Conservation (phyloP, 805 yeast genomes). For the Saccharomycopsis sp. region DNA sequence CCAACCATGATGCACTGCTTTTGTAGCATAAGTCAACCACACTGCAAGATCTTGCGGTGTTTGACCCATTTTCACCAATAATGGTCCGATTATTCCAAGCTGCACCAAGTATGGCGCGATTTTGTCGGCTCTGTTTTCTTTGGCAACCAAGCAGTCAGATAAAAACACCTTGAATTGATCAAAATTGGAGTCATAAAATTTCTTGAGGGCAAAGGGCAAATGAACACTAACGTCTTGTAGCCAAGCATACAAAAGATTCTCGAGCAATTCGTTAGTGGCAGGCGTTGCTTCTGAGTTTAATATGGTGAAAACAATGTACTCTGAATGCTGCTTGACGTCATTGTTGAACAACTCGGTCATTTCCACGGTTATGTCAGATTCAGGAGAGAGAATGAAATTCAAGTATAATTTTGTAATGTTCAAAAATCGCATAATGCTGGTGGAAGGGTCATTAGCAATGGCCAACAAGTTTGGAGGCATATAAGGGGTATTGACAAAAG, state of each 20-base stretch:
- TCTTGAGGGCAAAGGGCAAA: constrained; percentile 13
- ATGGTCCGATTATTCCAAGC: constrained; percentile 7
- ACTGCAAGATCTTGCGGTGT: not conserved
- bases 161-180: constrained; percentile 4
- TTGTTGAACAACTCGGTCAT: constrained; percentile 11
- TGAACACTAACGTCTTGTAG: constrained; percentile 5
- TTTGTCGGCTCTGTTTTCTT: not conserved
- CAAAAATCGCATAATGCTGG: constrained; percentile 9
- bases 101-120: constrained; percentile 4
- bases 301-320: constrained; percentile 16
- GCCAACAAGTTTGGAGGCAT: constrained; percentile 8
- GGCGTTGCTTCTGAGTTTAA: not conserved
- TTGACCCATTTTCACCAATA: constrained; percentile 1
- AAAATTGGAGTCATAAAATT: constrained; percentile 5
- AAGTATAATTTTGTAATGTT: constrained; percentile 11
- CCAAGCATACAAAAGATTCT: constrained; percentile 16
- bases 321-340: constrained; percentile 14
- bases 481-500: constrained; percentile 6
- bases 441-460: not conserved
- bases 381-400: constrained; percentile 8
- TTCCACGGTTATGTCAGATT: constrained; percentile 1
- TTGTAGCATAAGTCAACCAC: constrained; percentile 15
- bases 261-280: constrained; percentile 9
- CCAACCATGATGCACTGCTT: constrained; percentile 16
- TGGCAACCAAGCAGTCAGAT: not conserved